Base-by-base conservation (phyloP, 108 stramenopile species). In the Schizochytrium sp. region DNA sequence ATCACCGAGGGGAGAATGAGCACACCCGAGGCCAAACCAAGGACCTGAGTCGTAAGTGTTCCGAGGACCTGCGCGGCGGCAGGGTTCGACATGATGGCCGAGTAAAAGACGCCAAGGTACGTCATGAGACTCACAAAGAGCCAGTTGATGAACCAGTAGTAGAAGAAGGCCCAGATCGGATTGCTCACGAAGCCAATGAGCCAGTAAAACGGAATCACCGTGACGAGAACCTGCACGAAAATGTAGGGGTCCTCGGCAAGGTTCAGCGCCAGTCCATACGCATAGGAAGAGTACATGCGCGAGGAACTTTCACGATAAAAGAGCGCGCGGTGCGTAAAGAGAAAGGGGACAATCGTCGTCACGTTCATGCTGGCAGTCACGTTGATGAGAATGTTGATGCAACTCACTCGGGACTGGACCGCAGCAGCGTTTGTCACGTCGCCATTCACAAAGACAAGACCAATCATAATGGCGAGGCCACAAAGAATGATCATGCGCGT, bases 251-350 rank as follows among this genome's bases (percentile, higher is more conserved):
- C 76, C 51, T 83, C 76, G 28, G 51, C 76, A 12, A 83, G 76
- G 76, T 53, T 53, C 6, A 53, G 48, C 51, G 76, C 76, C 76
- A 47, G 51, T n/a, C 51, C 51, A 23, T 53, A 83, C n/a, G 76
- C 76, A 18, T 53, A 83, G 16, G 25, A 21, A 4, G 48, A 53
- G 51, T 83, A 83, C 93, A 94, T 94, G 44, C 93, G 91, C 25
- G 93, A 90, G 19, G 92, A 92, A 23, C 91, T 91, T 48, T 94
- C 92, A 23, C 91, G 91, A 58, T 94, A 94, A 71, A 91, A 94
- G 87, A 94, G 92, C 87, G 93, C 93, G 25, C 93, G 89, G n/a
- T 91, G 87, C 44, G 57, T 90, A 28, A 91, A 87, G 88, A 91
- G 91, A 21, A 94, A 92, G 19, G 93, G 93, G 5, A 94, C 28